Evolutionary conservation across 208 protist species (phyloP), one percentile per base, ranked within the genome.

Genomic region (Trypanosoma vivax): DNA sequence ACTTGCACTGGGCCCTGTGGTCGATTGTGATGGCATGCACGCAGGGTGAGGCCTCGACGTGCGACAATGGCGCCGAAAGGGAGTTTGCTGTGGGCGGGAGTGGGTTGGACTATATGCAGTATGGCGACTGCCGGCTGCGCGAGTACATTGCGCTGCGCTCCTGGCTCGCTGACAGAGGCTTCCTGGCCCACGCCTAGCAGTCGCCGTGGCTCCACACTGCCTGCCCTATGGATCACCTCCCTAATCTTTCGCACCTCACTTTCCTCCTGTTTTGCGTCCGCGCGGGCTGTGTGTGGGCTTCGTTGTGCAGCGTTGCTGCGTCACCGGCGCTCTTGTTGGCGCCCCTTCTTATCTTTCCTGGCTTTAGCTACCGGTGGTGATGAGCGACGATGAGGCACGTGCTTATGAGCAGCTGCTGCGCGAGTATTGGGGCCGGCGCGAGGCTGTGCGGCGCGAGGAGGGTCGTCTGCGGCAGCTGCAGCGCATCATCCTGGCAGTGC

Each of bases 1-100:
- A 92, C 47, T 54, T 92, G 25, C 65, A 76, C 60, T 92, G 84
- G 81, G 70, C 80, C 4, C 52, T 89, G 37, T 92, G 84, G 81
- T 73, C 80, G 23, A 75, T 87, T 30, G 77, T 81, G 38, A 71
- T 92, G 70, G 79, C 60, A 24, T 83, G 65, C 51, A 72, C 83
- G 43, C 64, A 68, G 62, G 82, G 4, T 38, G 38, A n/a, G 38
- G 33, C 16, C 38, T 39, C 38, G 21, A 39, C 33, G 33, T 39
- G 16, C 0, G 77, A 90, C 41, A 60, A 65, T 48, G 53, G 46
- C 28, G 55, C 27, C 2, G 55, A 61, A 23, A 48, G 47, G 18
- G 49, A 23, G 38, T 87, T 88, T 58, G 74, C 84, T 14, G 72
- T 70, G 34, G 84, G 84, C 18, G 86, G 80, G 41, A 88, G 84